Evolutionary conservation across 257 asterid species (phyloP).

Genomic region (Solanum ossicruentum): DNA sequence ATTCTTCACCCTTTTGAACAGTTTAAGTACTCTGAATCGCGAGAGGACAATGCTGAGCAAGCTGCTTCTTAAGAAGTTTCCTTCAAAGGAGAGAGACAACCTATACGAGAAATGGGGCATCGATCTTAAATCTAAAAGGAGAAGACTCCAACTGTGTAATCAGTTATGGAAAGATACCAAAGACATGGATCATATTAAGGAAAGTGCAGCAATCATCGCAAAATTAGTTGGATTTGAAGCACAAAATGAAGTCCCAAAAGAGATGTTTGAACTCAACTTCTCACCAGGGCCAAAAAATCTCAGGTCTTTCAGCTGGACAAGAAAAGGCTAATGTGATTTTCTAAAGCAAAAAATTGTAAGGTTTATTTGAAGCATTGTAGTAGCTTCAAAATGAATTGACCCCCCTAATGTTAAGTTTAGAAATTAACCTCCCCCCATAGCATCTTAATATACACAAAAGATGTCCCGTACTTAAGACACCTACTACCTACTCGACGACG

Average conservation of each 20-base stretch:
- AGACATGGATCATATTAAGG: constrained; percentile 55
- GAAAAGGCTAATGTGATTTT: constrained; percentile 11
- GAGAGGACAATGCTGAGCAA: constrained; percentile 66
- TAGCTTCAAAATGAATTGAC: background rate
- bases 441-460: background rate
- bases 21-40: constrained; percentile 35
- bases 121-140: constrained; percentile 52
- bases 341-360: background rate
- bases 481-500: background rate
- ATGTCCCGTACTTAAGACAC: background rate
- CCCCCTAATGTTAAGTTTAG: background rate
- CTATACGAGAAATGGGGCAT: constrained; percentile 61
- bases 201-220: constrained; percentile 65
- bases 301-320: constrained; percentile 49
- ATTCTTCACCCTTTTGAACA: constrained; percentile 7
- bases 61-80: constrained; percentile 46
- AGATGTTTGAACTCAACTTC: constrained; percentile 79
- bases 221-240: constrained; percentile 55
- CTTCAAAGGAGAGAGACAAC: constrained; percentile 54
- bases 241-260: constrained; percentile 45
- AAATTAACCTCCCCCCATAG: background rate
- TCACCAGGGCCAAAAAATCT: constrained; percentile 24
- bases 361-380: background rate
- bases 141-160: constrained; percentile 51
- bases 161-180: constrained; percentile 49